A percentile compares a stretch with the other conserved stretches of the same genome.
Conservation (phyloP, 306 rosid species). For the Gleditsia sinensis region DNA sequence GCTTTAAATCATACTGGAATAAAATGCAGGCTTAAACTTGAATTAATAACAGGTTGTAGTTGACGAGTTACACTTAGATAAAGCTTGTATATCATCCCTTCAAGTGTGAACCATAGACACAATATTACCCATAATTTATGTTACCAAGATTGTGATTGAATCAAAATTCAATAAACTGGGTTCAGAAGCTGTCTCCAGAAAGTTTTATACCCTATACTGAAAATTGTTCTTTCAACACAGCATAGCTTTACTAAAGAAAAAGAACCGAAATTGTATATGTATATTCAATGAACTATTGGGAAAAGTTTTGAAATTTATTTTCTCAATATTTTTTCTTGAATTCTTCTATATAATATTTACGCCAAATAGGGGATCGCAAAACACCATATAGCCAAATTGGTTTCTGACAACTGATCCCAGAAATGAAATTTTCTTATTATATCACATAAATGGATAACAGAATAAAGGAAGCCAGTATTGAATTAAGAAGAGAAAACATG, state of each 20-base stretch:
- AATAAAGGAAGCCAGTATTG: background rate
- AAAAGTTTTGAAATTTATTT: too few species aligned
- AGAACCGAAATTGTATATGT: too few species aligned
- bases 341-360: too few species aligned
- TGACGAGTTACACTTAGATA: background rate
- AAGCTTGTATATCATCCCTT: background rate
- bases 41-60: background rate
- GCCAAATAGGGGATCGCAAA: background rate
- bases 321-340: too few species aligned
- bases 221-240: background rate
- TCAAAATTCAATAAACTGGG: background rate
- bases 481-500: background rate
- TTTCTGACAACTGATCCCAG: slow-evolving; percentile 7
- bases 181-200: background rate
- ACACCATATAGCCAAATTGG: background rate
- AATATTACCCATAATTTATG: background rate
- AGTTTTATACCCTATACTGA: background rate
- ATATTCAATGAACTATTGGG: too few species aligned
- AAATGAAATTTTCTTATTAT: background rate
- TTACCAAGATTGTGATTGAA: background rate
- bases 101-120: background rate
- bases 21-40: background rate
- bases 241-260: background rate
- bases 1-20: background rate
- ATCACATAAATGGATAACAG: background rate